Conservation (phyloP, 2,329 filamentous ascomycete genomes). For the Xylaria polymorpha region DNA sequence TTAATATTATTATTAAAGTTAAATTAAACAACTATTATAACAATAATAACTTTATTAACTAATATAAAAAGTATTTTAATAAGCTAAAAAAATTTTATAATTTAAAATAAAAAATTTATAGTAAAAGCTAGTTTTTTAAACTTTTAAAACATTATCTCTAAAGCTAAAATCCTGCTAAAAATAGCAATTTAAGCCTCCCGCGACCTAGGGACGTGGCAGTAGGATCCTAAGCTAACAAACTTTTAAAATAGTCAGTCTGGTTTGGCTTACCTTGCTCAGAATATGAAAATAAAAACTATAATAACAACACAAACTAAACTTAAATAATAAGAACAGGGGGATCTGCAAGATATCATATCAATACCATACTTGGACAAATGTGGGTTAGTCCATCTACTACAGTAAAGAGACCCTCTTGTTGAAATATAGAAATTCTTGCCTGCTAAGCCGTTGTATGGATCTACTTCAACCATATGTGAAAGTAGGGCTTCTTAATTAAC, state of each 20-base stretch:
- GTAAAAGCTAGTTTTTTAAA: too few relatives aligned
- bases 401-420: background rate
- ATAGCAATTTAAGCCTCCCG: too few relatives aligned
- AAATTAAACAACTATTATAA: too few relatives aligned
- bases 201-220: too few relatives aligned
- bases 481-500: background rate
- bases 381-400: background rate
- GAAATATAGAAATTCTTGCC: background rate
- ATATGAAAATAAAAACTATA: background rate
- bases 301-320: background rate
- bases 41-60: too few relatives aligned
- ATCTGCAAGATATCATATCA: constrained; percentile 1
- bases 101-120: too few relatives aligned
- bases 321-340: background rate
- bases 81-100: too few relatives aligned
- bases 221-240: background rate
- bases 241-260: background rate
- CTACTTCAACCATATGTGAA: background rate
- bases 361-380: background rate
- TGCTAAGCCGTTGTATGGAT: background rate
- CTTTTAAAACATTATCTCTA: too few relatives aligned
- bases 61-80: too few relatives aligned
- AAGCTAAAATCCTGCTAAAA: too few relatives aligned
- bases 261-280: background rate
- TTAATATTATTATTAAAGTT: too few relatives aligned